Evolutionary conservation across 164 flowering plant genomes (phyloP), one percentile per base, ranked within the genome.

Genomic region (Stephania yunnanensis): DNA sequence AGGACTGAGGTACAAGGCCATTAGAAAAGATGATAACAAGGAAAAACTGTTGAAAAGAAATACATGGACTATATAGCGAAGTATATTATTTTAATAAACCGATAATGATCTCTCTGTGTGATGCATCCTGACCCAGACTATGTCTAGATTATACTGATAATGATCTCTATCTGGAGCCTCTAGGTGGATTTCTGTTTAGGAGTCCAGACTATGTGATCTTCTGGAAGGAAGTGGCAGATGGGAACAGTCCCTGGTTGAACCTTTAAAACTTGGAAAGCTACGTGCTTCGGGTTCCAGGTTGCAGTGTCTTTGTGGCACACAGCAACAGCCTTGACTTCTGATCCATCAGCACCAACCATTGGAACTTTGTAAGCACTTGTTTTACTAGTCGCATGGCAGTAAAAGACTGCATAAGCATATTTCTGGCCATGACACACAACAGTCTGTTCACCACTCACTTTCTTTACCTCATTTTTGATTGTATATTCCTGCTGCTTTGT

Each of bases 191-290:
- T 61, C 78, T 78, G 76, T 25, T 81, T 81, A 2, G 22, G 50
- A 25, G 73, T 76, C 86, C 81, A 84, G 9, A 76, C 78, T 52
- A 82, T 15, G 55, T 84, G 78, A 77, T 79, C 83, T 48, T 78
- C 69, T 0, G 80, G 80, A 52, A 85, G 75, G 78, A 82, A 85
- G 58, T 85, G 87, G 73, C 87, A 83, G 36, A 85, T 30, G 11
- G 87, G 85, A 53, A 78, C 82, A 67, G 76, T 77, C 12, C 87
- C 87, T 3, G 87, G 85, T 74, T 81, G 76, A 30, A 81, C 84
- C 71, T 82, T 81, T 6, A 85, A 78, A 69, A 85, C 71, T 67
- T 81, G 81, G 82, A 85, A 82, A 48, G 82, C 80, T 67, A 80
- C 22, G 73, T 82, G 81, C 69, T 81, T 82, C 0, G 87, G 85